These are phyloP conservation scores for Camelina sativa DNA, from an alignment of 345 rosid genomes.

Conservation along the genomic window DNA sequence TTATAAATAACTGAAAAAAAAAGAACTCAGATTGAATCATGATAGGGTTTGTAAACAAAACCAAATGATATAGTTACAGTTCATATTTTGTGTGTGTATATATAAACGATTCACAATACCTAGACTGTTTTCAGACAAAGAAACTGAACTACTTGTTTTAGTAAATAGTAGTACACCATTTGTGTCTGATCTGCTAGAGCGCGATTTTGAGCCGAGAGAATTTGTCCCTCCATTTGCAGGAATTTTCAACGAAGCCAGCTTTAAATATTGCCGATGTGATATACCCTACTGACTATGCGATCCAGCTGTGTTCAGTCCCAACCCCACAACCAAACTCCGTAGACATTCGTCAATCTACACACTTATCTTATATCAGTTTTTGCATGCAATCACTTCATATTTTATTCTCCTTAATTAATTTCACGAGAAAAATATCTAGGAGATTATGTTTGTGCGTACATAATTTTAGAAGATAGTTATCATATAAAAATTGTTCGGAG, in stretches of 20 bases:
- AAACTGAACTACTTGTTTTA: not conserved
- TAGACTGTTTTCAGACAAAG: not conserved
- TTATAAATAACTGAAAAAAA: not conserved
- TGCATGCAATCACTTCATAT: conserved; percentile 8
- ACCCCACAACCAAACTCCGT: conserved; percentile 7
- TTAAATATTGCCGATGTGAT: conserved; percentile 8
- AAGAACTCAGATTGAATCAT: not conserved
- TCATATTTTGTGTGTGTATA: not conserved
- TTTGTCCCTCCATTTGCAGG: conserved; percentile 35
- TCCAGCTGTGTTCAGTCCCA: conserved; percentile 32
- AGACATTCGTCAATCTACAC: not conserved
- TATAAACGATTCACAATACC: not conserved
- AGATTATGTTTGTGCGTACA: not conserved
- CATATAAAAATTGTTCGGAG: not conserved
- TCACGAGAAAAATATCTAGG: not conserved
- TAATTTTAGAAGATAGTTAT: not conserved
- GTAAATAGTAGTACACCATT: conserved; percentile 10
- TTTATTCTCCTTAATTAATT: not conserved
- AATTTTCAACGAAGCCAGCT: conserved; percentile 1
- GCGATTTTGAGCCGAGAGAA: not conserved
- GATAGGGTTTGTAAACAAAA: not conserved
- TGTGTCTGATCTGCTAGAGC: conserved; percentile 13
- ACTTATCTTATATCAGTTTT: conserved; percentile 4
- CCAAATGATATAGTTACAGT: not conserved
- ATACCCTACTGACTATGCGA: conserved; percentile 9